These are phyloP conservation scores for Neurospora intermedia DNA, from an alignment of 495 filamentous ascomycete species.

Conservation along the genomic window DNA sequence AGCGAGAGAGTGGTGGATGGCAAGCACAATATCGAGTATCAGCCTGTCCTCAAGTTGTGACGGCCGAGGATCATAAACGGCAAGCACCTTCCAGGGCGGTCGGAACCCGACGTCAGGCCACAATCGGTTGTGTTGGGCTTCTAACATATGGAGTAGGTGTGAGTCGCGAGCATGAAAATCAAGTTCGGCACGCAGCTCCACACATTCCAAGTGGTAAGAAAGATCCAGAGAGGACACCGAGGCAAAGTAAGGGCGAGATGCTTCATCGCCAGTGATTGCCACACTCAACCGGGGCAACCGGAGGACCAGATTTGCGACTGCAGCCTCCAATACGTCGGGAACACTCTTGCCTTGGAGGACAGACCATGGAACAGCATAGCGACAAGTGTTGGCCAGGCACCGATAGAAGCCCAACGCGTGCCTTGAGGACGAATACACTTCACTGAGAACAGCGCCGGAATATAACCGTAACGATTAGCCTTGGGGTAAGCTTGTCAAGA, in stretches of 20 bases:
- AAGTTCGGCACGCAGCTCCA: not conserved
- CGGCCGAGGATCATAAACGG: constrained; percentile 7
- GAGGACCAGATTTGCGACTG: constrained; percentile 22
- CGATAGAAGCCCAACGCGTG: constrained; percentile 22
- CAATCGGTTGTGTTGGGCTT: constrained; percentile 15
- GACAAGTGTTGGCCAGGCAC: constrained; percentile 24
- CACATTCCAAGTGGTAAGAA: constrained; percentile 18
- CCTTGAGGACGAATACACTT: constrained; percentile 20
- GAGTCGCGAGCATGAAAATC: constrained; percentile 5
- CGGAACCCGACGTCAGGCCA: constrained; percentile 12
- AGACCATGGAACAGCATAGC: constrained; percentile 14
- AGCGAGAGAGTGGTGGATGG: constrained; percentile 22
- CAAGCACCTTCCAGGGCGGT: constrained; percentile 23
- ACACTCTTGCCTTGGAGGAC: not conserved
- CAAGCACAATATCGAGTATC: constrained; percentile 21
- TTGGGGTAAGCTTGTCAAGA: not conserved
- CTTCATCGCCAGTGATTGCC: constrained; percentile 19
- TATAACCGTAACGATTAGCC: not conserved
- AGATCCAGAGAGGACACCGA: constrained; percentile 19
- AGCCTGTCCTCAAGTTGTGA: not conserved
- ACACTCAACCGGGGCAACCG: constrained; percentile 21
- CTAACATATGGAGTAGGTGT: constrained; percentile 8
- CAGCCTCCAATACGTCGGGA: constrained; percentile 10
- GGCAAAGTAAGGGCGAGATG: constrained; percentile 19
- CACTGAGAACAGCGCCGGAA: constrained; percentile 6